phyloP scores from a whole-genome alignment of 495 filamentous ascomycete genomes.

The Pyrenula massariospora region DNA sequence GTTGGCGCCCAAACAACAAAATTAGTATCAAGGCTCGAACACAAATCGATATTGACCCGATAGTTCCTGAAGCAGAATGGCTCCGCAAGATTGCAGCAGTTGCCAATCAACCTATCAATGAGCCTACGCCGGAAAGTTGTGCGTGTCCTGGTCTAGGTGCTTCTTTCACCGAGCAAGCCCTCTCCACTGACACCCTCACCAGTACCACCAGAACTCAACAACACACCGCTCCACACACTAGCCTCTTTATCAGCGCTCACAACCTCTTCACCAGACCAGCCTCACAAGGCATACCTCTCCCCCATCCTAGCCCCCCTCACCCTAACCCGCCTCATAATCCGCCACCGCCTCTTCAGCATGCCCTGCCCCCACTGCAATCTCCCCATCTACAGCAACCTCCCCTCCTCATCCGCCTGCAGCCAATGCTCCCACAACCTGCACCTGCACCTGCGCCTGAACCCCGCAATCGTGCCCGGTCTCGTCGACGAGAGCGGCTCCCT shows the following conservation, averaged over 20 bases:
- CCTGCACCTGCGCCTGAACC: neutral
- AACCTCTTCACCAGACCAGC: slow-evolving; percentile 5
- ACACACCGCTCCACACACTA: slow-evolving; percentile 33
- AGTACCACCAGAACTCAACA: slow-evolving; percentile 28
- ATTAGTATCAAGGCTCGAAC: slow-evolving; percentile 34
- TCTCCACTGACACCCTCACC: slow-evolving; percentile 30
- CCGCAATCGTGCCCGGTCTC: neutral
- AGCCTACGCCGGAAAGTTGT: slow-evolving; percentile 35
- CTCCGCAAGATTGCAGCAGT: slow-evolving; percentile 35
- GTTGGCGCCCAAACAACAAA: slow-evolving; percentile 18
- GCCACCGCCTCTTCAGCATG: neutral
- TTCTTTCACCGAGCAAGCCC: slow-evolving; percentile 1
- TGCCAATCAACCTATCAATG: slow-evolving; percentile 36
- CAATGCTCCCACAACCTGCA: neutral
- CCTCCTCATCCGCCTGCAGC: neutral
- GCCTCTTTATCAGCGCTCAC: slow-evolving; percentile 50
- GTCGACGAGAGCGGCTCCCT: slow-evolving; percentile 10
- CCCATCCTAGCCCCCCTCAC: neutral
- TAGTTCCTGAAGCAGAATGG: slow-evolving; percentile 44
- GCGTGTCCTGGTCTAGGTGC: neutral
- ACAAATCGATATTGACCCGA: slow-evolving; percentile 46
- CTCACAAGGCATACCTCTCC: neutral
- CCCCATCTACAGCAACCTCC: neutral
- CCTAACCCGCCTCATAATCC: neutral
- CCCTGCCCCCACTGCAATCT: neutral